These are phyloP conservation scores for Leucocoprinus birnbaumii DNA, from an alignment of 768 basidiomycete species.

Conservation along the genomic window DNA sequence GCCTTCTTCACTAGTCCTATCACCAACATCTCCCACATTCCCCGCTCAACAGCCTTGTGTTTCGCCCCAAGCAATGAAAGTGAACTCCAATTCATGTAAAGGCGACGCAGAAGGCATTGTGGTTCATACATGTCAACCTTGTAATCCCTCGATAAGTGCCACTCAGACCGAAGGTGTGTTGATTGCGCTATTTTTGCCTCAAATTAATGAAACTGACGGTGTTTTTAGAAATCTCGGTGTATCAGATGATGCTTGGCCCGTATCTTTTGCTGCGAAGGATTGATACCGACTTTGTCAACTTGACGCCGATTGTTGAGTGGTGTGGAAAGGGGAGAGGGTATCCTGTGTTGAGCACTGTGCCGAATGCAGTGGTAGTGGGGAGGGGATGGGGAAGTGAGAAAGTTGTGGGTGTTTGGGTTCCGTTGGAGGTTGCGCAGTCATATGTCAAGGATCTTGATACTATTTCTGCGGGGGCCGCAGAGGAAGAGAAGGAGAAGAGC, in stretches of 20 bases:
- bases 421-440: slow-evolving; percentile 52
- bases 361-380: slow-evolving; percentile 47
- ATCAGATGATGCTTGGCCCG: slow-evolving; percentile 60
- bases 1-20: slow-evolving; percentile 27
- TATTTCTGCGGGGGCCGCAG: slow-evolving; percentile 14
- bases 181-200: slow-evolving; percentile 2
- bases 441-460: slow-evolving; percentile 48
- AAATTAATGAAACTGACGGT: slow-evolving; percentile 1
- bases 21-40: slow-evolving; percentile 15
- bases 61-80: slow-evolving; percentile 37
- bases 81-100: slow-evolving; percentile 22
- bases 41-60: slow-evolving; percentile 25
- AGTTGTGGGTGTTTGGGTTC: slow-evolving; percentile 68
- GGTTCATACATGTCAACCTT: slow-evolving; percentile 63
- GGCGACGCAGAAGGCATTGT: slow-evolving; percentile 38
- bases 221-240: slow-evolving; percentile 66
- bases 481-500: too few relatives aligned
- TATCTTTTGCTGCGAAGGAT: slow-evolving; percentile 64
- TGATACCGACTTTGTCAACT: slow-evolving; percentile 77
- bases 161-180: slow-evolving; percentile 67
- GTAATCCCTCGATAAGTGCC: slow-evolving; percentile 59
- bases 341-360: slow-evolving; percentile 34
- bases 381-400: slow-evolving; percentile 52
- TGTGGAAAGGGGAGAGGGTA: slow-evolving; percentile 15
- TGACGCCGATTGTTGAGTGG: slow-evolving; percentile 48